Base-by-base conservation (phyloP, 2,329 filamentous ascomycete genomes). In the Pseudopithomyces chartarum region DNA sequence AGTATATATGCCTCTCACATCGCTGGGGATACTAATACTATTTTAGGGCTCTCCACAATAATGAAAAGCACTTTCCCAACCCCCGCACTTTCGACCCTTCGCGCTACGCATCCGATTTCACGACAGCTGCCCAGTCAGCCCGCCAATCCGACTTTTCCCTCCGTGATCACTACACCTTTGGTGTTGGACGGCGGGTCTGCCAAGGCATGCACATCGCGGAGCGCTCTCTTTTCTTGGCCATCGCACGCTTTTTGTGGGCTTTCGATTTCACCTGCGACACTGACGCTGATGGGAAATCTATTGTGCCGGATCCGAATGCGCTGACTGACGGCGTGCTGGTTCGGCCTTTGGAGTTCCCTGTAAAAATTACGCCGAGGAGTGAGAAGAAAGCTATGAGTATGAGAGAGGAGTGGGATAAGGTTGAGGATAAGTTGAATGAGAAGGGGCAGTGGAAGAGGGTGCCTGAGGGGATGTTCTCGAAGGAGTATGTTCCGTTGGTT, bases 141-240 rank as follows among this genome's bases (percentile, higher is more conserved):
- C 45, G 42, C 11, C 56, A 62, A n/a, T 23, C 55, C 0, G 62
- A 70, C 13, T 47, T 52, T 10, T 43, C 51, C 2, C 66, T 63
- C 15, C 60, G 61, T 47, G 74, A 76, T 15, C 73, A 76, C 45
- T 76, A 68, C 23, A 63, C 60, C 11, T 79, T 75, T 53, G 75
- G 76, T 13, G 67, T 69, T 39, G 77, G 77, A 2, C 64, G 75
- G 2, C 63, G 73, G 7, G 61, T 72, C 17, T 76, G 73, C 50
- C 69, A 68, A 1, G 73, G 73, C 20, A 69, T 70, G 53, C 68
- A 73, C 42, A 59, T 76, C 19, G 73, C 70, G 1, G 66, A 73
- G 47, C 61, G 65, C 6, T 66, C 52, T 12, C 56, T 75, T 3
- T 70, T 68, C 13, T 58, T 72, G 10, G 61, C 60, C n/a, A 62